Conservation (phyloP, 2,329 filamentous ascomycete genomes). For the Moelleriella libera region DNA sequence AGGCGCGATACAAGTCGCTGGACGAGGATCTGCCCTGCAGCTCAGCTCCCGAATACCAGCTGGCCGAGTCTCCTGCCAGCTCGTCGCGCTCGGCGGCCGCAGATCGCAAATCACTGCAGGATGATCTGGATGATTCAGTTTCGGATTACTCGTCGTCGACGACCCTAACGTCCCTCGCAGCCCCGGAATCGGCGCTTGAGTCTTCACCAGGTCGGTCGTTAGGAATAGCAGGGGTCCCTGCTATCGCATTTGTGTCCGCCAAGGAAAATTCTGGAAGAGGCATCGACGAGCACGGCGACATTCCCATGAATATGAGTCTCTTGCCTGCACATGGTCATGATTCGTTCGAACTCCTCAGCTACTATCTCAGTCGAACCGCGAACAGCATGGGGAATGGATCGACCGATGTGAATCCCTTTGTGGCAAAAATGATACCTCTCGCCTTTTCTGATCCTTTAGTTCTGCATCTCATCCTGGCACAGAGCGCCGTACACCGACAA, state of each 20-base stretch:
- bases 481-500: constrained; percentile 24
- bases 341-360: constrained; percentile 29
- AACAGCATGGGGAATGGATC: constrained; percentile 33
- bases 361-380: constrained; percentile 28
- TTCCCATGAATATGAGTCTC: constrained; percentile 14
- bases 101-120: neutral
- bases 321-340: constrained; percentile 16
- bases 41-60: neutral
- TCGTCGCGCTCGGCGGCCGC: neutral
- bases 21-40: neutral
- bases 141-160: neutral
- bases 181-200: neutral
- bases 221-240: constrained; percentile 1
- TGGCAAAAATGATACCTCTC: constrained; percentile 28
- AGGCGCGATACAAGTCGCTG: too few relatives aligned
- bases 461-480: constrained; percentile 29
- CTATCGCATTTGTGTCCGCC: neutral
- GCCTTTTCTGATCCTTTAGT: constrained; percentile 30
- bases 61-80: neutral
- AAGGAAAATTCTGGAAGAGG: constrained; percentile 2
- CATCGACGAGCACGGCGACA: constrained; percentile 2
- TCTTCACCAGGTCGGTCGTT: neutral
- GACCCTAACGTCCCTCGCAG: neutral
- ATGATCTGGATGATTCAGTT: neutral
- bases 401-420: constrained; percentile 28